Conservation (phyloP, 805 yeast species). For the Metschnikowia matae region DNA sequence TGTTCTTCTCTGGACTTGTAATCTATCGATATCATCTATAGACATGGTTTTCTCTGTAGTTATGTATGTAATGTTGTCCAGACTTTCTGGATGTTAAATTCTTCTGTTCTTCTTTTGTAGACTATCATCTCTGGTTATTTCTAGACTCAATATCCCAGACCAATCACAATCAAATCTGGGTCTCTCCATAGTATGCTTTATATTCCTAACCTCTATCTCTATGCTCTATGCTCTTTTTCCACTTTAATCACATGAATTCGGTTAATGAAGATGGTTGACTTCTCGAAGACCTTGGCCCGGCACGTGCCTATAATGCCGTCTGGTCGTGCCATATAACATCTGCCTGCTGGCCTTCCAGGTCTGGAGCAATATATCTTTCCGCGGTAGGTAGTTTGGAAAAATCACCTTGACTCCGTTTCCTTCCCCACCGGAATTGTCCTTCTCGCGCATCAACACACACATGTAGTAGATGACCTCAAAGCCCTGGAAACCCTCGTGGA, state of each 20-base stretch:
- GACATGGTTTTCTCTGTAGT: no score
- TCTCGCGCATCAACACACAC: conserved; percentile 48
- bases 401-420: conserved; percentile 30
- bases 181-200: no score
- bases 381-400: conserved; percentile 41
- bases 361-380: conserved; percentile 35
- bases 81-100: no score
- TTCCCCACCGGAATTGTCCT: conserved; percentile 11
- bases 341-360: conserved; percentile 39
- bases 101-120: no score
- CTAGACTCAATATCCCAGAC: no score
- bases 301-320: conserved; percentile 17
- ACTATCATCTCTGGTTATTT: no score
- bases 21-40: no score
- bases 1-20: no score
- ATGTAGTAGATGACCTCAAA: conserved; percentile 61
- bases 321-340: conserved; percentile 26
- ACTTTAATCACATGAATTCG: neutral
- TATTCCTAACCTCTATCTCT: no score
- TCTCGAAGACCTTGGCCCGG: conserved; percentile 21
- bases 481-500: conserved; percentile 73
- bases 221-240: no score
- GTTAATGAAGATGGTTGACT: conserved; percentile 14
- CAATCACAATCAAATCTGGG: no score
- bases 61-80: no score